Evolutionary conservation across 192 early-diverging fungal genomes (phyloP).

Genomic region (Coemansia sp.): DNA sequence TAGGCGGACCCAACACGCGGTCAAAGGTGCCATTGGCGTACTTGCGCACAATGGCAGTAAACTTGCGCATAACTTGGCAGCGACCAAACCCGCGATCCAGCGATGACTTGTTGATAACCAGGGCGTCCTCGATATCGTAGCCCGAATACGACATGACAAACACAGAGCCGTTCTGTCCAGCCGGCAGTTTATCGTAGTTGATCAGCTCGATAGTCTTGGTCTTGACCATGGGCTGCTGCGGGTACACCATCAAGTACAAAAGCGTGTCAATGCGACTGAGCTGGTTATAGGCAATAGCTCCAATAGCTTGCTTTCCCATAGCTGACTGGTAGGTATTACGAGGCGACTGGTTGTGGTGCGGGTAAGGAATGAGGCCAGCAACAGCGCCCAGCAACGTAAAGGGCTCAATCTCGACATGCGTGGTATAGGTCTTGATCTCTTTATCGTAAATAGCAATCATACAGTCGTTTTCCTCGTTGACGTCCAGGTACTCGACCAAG

Average conservation of each 20-base stretch:
- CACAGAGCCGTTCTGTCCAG: conserved; percentile 97
- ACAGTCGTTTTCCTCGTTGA: conserved; percentile 96
- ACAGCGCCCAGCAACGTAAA: conserved; percentile 99
- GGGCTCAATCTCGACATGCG: conserved; percentile 99
- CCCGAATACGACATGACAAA: conserved; percentile 97
- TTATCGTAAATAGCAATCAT: conserved; percentile 98
- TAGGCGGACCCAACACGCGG: conserved; percentile 91
- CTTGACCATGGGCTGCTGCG: conserved; percentile 95
- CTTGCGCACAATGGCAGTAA: conserved; percentile 94
- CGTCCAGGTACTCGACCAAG: conserved; percentile 92
- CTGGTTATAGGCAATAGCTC: conserved; percentile 95
- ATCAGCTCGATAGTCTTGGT: conserved; percentile 95
- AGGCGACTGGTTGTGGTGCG: conserved; percentile 99
- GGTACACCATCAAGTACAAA: conserved; percentile 96
- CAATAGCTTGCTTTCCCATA: conserved; percentile 99
- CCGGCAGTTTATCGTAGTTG: conserved; percentile 93
- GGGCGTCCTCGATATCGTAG: conserved; percentile 99
- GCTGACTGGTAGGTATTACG: conserved; percentile 99
- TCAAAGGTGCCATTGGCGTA: conserved; percentile 74
- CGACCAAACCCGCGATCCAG: conserved; percentile 98
- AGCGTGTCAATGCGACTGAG: conserved; percentile 95
- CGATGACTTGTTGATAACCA: conserved; percentile 98
- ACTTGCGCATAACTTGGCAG: conserved; percentile 91
- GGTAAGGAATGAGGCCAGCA: conserved; percentile 98
- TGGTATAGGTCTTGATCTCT: conserved; percentile 77